These are phyloP conservation scores for Adansonia digitata DNA, from an alignment of 345 rosid genomes.

Conservation along the genomic window DNA sequence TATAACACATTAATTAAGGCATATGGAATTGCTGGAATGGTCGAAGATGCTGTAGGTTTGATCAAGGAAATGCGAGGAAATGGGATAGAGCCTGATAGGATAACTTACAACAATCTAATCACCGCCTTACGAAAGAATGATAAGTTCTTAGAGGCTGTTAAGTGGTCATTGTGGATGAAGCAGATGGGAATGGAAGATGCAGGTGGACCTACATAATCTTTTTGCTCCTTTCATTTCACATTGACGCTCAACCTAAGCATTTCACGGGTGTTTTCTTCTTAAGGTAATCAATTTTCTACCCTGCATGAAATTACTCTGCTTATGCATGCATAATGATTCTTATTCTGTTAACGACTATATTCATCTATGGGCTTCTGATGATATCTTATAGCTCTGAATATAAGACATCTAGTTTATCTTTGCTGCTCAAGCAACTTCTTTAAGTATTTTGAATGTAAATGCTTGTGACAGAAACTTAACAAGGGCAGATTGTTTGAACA, in stretches of 20 bases:
- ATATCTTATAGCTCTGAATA: not conserved
- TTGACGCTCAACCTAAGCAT: not conserved
- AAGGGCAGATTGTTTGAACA: not conserved
- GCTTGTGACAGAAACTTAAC: not conserved
- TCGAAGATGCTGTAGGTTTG: slow-evolving; percentile 77
- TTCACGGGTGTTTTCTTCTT: not conserved
- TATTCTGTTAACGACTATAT: not conserved
- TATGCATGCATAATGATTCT: not conserved
- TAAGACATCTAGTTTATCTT: not conserved
- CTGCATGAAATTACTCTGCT: slow-evolving; percentile 1
- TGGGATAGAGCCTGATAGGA: slow-evolving; percentile 69
- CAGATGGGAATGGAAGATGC: slow-evolving; percentile 56
- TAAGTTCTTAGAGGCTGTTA: slow-evolving; percentile 77
- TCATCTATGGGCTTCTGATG: not conserved
- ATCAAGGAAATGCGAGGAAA: slow-evolving; percentile 75
- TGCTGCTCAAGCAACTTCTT: not conserved
- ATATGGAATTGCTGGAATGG: slow-evolving; percentile 89
- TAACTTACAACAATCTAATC: slow-evolving; percentile 68
- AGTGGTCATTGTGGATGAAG: slow-evolving; percentile 98
- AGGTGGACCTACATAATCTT: not conserved
- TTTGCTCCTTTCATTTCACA: not conserved
- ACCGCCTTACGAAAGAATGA: slow-evolving; percentile 70
- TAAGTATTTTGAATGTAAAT: not conserved
- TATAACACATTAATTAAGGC: slow-evolving; percentile 93
- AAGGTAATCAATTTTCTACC: not conserved